Percentiles rank a stretch among this genome's conserved stretches.
phyloP scores from a whole-genome alignment of 768 basidiomycete genomes.

The Boletus subcaerulescens region DNA sequence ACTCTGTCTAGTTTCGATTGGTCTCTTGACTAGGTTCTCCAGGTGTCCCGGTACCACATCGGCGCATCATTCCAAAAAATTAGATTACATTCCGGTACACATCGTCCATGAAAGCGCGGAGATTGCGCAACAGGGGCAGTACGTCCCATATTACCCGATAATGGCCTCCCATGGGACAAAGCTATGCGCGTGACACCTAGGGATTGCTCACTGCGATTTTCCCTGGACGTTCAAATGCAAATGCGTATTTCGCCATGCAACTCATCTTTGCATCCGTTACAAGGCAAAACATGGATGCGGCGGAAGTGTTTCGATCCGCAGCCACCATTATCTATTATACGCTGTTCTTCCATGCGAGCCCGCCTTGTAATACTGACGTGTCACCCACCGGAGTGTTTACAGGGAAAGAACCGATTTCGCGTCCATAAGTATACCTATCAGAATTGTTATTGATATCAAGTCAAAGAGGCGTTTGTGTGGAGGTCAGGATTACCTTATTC shows the following conservation, averaged over 20 bases:
- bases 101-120: neutral
- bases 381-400: neutral
- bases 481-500: neutral
- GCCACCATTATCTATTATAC: neutral
- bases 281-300: neutral
- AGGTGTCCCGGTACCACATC: neutral
- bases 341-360: neutral
- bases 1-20: neutral
- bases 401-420: no score
- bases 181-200: neutral
- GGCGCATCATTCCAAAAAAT: neutral
- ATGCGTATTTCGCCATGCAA: neutral
- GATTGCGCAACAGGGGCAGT: neutral
- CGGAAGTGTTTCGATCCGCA: no score
- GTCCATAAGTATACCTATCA: no score
- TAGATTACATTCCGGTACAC: neutral
- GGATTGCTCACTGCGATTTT: neutral
- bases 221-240: no score
- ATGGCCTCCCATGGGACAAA: neutral
- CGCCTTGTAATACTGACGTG: neutral
- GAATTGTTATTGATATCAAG: neutral
- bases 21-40: neutral
- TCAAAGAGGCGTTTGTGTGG: neutral
- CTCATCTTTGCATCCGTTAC: neutral
- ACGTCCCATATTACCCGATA: neutral